Conservation (phyloP, 495 filamentous ascomycete species). For the Neurospora sp. region DNA sequence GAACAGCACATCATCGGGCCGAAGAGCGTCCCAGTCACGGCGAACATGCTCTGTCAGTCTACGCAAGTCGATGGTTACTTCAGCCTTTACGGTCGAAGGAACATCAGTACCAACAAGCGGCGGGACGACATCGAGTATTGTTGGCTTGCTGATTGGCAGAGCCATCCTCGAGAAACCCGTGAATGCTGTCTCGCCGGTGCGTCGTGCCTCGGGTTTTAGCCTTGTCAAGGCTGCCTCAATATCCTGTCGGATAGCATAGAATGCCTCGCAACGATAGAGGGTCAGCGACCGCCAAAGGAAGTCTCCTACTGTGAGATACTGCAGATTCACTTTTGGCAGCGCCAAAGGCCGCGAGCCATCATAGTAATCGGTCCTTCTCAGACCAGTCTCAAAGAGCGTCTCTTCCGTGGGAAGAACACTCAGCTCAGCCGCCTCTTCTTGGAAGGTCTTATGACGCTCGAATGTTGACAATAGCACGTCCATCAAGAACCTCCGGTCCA, state of each 20-base stretch:
- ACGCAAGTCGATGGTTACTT: slow-evolving; percentile 80
- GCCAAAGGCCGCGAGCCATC: slow-evolving; percentile 82
- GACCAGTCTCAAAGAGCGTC: slow-evolving; percentile 72
- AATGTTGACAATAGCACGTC: slow-evolving; percentile 70
- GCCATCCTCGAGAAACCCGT: slow-evolving; percentile 88
- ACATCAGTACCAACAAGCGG: slow-evolving; percentile 75
- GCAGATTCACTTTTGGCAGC: slow-evolving; percentile 89
- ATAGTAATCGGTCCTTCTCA: slow-evolving; percentile 79
- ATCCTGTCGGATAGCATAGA: slow-evolving; percentile 87
- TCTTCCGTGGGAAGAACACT: slow-evolving; percentile 75
- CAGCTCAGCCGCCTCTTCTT: slow-evolving; percentile 61
- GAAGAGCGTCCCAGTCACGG: slow-evolving; percentile 84
- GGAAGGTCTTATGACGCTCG: slow-evolving; percentile 73
- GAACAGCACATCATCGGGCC: slow-evolving; percentile 84
- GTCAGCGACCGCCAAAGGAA: slow-evolving; percentile 91
- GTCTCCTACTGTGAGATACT: slow-evolving; percentile 90
- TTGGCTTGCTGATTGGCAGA: slow-evolving; percentile 73
- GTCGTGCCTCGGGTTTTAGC: slow-evolving; percentile 57
- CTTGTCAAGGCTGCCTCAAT: slow-evolving; percentile 74
- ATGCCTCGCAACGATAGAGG: slow-evolving; percentile 82
- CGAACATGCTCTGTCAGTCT: slow-evolving; percentile 63
- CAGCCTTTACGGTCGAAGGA: slow-evolving; percentile 77
- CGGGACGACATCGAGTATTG: slow-evolving; percentile 78
- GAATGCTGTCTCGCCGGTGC: slow-evolving; percentile 57
- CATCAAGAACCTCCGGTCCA: slow-evolving; percentile 56